phyloP scores from a whole-genome alignment of 805 yeast genomes.

The Myxozyma melibiosi region DNA sequence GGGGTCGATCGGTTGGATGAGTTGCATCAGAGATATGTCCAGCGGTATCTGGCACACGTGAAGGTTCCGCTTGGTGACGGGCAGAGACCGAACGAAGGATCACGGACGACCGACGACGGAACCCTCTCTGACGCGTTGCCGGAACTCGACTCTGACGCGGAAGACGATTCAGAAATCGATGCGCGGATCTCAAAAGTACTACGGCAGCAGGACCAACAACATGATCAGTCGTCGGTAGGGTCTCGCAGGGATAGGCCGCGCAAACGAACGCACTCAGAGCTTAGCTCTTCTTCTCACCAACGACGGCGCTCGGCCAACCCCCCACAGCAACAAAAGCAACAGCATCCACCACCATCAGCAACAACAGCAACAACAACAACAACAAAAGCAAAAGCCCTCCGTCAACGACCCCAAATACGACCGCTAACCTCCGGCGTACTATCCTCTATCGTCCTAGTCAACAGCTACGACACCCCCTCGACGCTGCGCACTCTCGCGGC shows the following conservation, averaged over 20 bases:
- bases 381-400: background rate
- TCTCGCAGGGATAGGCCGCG: background rate
- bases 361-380: background rate
- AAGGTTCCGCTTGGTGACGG: background rate
- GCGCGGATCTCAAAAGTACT: background rate
- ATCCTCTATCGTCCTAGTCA: slow-evolving; percentile 6
- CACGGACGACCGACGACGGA: background rate
- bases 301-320: background rate
- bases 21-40: slow-evolving; percentile 9
- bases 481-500: slow-evolving; percentile 3
- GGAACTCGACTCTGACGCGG: slow-evolving; percentile 5
- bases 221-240: too few species aligned
- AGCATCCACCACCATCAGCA: background rate
- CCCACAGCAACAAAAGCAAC: background rate
- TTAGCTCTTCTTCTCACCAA: background rate
- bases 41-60: background rate
- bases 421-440: background rate
- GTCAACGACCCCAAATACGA: background rate
- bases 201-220: background rate
- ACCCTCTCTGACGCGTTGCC: background rate
- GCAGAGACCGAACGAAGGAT: background rate
- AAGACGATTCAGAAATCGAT: slow-evolving; percentile 5
- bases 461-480: slow-evolving; percentile 5
- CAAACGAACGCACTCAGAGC: background rate
- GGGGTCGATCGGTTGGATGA: background rate